A percentile compares a stretch with the other conserved stretches of the same genome.
These are phyloP conservation scores for Tulasnella sp. DNA, from an alignment of 768 basidiomycete species.

Conservation along the genomic window DNA sequence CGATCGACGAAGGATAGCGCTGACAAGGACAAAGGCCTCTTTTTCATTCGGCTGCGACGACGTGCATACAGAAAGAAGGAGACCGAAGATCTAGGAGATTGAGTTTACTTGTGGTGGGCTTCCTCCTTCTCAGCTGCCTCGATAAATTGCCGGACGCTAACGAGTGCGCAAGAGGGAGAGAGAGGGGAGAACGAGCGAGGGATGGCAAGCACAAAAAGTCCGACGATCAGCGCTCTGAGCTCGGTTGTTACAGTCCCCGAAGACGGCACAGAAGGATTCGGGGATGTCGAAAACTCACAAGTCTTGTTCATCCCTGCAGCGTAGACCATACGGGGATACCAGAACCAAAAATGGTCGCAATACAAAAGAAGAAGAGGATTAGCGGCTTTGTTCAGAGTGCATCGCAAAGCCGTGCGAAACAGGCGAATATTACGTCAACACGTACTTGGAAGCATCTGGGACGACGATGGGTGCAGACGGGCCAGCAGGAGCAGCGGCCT, in stretches of 20 bases:
- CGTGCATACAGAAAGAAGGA: not conserved
- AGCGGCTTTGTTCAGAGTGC: not conserved
- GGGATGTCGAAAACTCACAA: conserved; percentile 40
- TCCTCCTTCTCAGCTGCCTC: conserved; percentile 66
- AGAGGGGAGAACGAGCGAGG: conserved; percentile 24
- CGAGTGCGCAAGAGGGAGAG: not conserved
- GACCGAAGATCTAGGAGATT: not conserved
- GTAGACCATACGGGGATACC: conserved; percentile 2
- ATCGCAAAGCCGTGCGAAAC: not conserved
- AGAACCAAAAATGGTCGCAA: not conserved
- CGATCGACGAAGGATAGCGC: no score
- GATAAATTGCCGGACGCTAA: conserved; percentile 67
- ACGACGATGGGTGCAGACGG: conserved; percentile 38
- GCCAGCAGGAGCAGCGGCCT: conserved; percentile 32
- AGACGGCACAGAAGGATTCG: not conserved
- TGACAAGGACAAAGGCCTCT: no score
- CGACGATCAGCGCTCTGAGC: not conserved
- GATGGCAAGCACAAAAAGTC: conserved; percentile 29
- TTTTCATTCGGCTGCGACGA: not conserved
- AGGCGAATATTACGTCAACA: not conserved
- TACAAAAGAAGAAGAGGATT: conserved; percentile 1
- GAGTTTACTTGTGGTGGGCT: not conserved
- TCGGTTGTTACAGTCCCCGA: not conserved
- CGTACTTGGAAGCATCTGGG: conserved; percentile 45
- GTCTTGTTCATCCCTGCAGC: conserved; percentile 63